These are phyloP conservation scores for Dothidotthia symphoricarpi DNA, from an alignment of 2,329 filamentous ascomycete genomes.

Conservation along the genomic window DNA sequence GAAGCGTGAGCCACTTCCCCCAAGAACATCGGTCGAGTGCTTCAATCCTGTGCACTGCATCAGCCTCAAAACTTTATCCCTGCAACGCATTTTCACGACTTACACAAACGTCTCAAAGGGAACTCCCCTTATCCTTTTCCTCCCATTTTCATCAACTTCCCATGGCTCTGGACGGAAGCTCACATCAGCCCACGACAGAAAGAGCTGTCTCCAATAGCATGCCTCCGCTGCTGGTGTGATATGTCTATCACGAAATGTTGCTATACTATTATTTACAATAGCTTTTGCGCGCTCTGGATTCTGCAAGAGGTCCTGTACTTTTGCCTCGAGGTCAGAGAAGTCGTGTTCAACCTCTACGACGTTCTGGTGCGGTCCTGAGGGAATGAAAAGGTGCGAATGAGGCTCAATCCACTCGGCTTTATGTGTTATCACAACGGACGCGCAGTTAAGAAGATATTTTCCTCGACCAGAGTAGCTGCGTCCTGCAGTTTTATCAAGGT, in stretches of 20 bases:
- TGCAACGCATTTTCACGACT: slow-evolving; percentile 25
- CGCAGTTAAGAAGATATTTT: slow-evolving; percentile 56
- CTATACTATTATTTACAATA: slow-evolving; percentile 35
- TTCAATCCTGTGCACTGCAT: too few relatives aligned
- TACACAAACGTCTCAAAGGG: slow-evolving; percentile 22
- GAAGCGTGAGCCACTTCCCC: too few relatives aligned
- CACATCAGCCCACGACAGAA: too few relatives aligned
- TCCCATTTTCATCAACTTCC: too few relatives aligned
- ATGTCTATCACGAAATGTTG: slow-evolving; percentile 34
- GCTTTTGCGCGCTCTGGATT: slow-evolving; percentile 35
- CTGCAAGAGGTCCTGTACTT: slow-evolving; percentile 32
- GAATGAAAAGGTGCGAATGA: slow-evolving; percentile 34
- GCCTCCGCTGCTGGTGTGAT: slow-evolving; percentile 34
- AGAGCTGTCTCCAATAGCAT: slow-evolving; percentile 32
- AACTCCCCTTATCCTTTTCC: too few relatives aligned
- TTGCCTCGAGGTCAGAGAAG: slow-evolving; percentile 30
- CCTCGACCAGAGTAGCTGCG: slow-evolving; percentile 52
- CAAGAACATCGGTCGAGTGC: too few relatives aligned
- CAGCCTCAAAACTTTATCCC: too few relatives aligned
- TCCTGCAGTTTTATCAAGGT: slow-evolving; percentile 27
- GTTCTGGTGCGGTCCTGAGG: slow-evolving; percentile 32
- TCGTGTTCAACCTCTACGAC: slow-evolving; percentile 38
- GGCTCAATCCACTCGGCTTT: slow-evolving; percentile 39
- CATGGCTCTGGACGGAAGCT: too few relatives aligned
- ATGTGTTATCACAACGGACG: slow-evolving; percentile 36